Evolutionary conservation across 1,139 yeast genomes (phyloP).

Genomic region (Scheffersomyces segobiensis): DNA sequence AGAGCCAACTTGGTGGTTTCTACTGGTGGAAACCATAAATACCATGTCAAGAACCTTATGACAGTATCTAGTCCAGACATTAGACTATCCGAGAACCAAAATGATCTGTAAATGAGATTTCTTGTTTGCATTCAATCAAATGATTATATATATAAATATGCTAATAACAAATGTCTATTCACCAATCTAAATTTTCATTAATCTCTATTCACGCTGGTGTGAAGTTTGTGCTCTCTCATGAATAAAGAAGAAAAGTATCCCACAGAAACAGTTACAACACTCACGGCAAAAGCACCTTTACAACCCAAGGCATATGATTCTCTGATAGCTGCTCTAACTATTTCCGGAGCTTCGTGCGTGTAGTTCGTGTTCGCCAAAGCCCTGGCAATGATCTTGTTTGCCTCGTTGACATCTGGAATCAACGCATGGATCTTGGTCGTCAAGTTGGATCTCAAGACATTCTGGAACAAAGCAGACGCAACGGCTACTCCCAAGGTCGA

Average conservation of each 20-base stretch:
- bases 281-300: conserved; percentile 19
- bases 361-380: conserved; percentile 22
- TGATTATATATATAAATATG: neutral
- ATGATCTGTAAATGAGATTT: neutral
- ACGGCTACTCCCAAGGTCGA: conserved; percentile 25
- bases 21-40: conserved; percentile 45
- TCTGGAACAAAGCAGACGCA: conserved; percentile 24
- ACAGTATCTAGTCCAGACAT: neutral
- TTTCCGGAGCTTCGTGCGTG: conserved; percentile 18
- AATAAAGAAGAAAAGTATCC: conserved; percentile 21
- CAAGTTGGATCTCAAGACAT: conserved; percentile 12
- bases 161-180: neutral
- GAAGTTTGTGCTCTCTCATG: conserved; percentile 34
- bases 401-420: conserved; percentile 19
- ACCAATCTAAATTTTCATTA: conserved; percentile 8
- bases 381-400: conserved; percentile 15
- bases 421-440: conserved; percentile 17
- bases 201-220: conserved; percentile 38
- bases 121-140: neutral
- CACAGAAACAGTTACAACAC: conserved; percentile 13
- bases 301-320: conserved; percentile 20
- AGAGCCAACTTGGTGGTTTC: conserved; percentile 23
- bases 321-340: conserved; percentile 17
- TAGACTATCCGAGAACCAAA: neutral
- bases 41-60: conserved; percentile 31